These are phyloP conservation scores for Dinochytrium kinnereticum DNA, from an alignment of 371 early-diverging fungal species.

Conservation along the genomic window DNA sequence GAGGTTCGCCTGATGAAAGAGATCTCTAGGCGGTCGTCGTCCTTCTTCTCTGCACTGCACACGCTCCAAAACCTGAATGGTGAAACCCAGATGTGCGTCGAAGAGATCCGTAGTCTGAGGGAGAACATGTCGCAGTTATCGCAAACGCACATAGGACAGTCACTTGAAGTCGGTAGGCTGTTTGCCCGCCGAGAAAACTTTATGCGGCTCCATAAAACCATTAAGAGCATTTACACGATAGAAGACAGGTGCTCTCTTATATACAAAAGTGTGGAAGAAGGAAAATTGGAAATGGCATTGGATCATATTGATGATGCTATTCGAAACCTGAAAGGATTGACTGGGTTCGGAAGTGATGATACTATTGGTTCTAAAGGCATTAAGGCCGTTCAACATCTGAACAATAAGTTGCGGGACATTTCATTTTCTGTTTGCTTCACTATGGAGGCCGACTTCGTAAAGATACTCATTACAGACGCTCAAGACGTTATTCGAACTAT, in stretches of 20 bases:
- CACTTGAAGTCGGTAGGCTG: constrained; percentile 79
- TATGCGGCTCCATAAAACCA: constrained; percentile 64
- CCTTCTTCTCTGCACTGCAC: constrained; percentile 91
- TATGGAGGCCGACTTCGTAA: constrained; percentile 73
- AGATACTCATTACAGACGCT: constrained; percentile 64
- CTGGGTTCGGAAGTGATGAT: not conserved
- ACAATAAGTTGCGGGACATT: constrained; percentile 69
- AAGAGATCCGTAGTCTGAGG: constrained; percentile 78
- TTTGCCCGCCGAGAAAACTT: constrained; percentile 77
- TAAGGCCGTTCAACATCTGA: constrained; percentile 55
- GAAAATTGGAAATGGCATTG: constrained; percentile 85
- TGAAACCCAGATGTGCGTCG: constrained; percentile 84
- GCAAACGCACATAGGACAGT: constrained; percentile 69
- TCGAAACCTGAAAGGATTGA: constrained; percentile 43
- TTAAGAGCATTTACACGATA: constrained; percentile 73
- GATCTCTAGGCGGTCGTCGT: constrained; percentile 85
- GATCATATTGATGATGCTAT: constrained; percentile 83
- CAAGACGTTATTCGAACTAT: constrained; percentile 18
- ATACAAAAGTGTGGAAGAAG: constrained; percentile 74
- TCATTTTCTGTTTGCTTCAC: constrained; percentile 65
- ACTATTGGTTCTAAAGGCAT: not conserved
- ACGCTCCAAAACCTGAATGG: constrained; percentile 88
- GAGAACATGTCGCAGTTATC: constrained; percentile 68
- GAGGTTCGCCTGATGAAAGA: constrained; percentile 90
- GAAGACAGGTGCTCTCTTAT: constrained; percentile 79